A percentile compares a stretch with the other conserved stretches of the same genome.
These are phyloP conservation scores for Orbilia brochopaga DNA, from an alignment of 2,329 filamentous ascomycete species.

Conservation along the genomic window DNA sequence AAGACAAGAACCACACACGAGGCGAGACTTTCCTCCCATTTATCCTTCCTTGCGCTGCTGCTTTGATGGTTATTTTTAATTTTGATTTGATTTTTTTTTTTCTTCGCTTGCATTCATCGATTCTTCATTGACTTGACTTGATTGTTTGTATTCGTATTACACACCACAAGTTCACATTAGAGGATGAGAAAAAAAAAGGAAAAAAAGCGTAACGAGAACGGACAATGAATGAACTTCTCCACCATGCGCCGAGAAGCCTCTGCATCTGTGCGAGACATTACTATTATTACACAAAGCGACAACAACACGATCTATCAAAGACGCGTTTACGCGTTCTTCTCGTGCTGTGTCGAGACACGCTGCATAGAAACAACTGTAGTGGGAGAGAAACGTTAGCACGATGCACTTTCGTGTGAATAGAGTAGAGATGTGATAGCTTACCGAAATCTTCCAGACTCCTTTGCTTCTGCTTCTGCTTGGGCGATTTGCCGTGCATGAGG, in stretches of 20 bases:
- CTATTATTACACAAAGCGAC: conserved; percentile 52
- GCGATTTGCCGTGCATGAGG: conserved; percentile 87
- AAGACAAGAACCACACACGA: too few relatives aligned
- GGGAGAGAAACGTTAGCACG: conserved; percentile 61
- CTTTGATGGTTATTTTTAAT: too few relatives aligned
- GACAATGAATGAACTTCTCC: conserved; percentile 46
- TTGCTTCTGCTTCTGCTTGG: conserved; percentile 81
- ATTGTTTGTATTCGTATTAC: conserved; percentile 32
- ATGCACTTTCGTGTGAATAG: conserved; percentile 16
- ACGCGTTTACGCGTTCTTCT: conserved; percentile 73
- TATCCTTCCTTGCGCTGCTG: too few relatives aligned
- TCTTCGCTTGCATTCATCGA: conserved; percentile 6
- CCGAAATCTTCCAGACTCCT: conserved; percentile 84
- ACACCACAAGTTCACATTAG: conserved; percentile 35
- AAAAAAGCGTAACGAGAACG: conserved; percentile 22
- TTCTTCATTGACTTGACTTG: conserved; percentile 7
- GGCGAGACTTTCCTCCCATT: too few relatives aligned
- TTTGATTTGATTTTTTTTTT: not conserved
- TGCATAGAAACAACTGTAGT: conserved; percentile 76
- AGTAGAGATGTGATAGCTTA: conserved; percentile 64
- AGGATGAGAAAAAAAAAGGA: not conserved
- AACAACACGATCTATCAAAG: conserved; percentile 52
- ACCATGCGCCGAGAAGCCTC: conserved; percentile 42
- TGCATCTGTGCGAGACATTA: conserved; percentile 42
- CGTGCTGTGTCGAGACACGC: conserved; percentile 88